Conservation (phyloP, 2,329 filamentous ascomycete species). For the Pestalotiopsis fici region DNA sequence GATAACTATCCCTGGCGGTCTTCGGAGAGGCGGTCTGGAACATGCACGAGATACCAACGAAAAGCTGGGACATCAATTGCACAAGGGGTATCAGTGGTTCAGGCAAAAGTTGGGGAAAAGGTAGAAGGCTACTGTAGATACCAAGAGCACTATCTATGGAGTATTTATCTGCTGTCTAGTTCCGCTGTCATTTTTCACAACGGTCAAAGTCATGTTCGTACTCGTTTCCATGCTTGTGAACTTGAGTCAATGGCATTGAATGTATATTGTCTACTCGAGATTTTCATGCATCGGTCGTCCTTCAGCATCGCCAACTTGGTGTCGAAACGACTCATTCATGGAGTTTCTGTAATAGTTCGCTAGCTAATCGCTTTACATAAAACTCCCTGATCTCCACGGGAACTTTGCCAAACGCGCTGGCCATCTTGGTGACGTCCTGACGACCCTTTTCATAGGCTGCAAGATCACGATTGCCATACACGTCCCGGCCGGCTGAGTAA, state of each 20-base stretch:
- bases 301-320: no score
- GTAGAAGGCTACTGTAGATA: slow-evolving; percentile 24
- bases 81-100: slow-evolving; percentile 5
- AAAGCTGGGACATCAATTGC: slow-evolving; percentile 30
- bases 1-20: slow-evolving; percentile 41
- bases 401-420: slow-evolving; percentile 62
- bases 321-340: slow-evolving; percentile 23
- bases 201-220: slow-evolving; percentile 12
- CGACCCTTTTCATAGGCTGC: slow-evolving; percentile 82
- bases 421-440: slow-evolving; percentile 69
- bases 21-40: slow-evolving; percentile 41
- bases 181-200: no score
- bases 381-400: slow-evolving; percentile 70
- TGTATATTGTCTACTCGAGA: neutral
- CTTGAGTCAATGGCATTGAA: no score
- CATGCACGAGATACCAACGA: slow-evolving; percentile 36
- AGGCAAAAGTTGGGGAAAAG: slow-evolving; percentile 13
- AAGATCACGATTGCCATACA: slow-evolving; percentile 86
- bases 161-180: no score
- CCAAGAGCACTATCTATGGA: no score
- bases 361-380: slow-evolving; percentile 71
- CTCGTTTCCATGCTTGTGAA: no score
- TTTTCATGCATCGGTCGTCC: neutral
- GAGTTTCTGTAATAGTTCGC: slow-evolving; percentile 54
- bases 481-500: slow-evolving; percentile 76